Evolutionary conservation across 139 green algal species (phyloP).

Genomic region (Yamagishiella unicocca): DNA sequence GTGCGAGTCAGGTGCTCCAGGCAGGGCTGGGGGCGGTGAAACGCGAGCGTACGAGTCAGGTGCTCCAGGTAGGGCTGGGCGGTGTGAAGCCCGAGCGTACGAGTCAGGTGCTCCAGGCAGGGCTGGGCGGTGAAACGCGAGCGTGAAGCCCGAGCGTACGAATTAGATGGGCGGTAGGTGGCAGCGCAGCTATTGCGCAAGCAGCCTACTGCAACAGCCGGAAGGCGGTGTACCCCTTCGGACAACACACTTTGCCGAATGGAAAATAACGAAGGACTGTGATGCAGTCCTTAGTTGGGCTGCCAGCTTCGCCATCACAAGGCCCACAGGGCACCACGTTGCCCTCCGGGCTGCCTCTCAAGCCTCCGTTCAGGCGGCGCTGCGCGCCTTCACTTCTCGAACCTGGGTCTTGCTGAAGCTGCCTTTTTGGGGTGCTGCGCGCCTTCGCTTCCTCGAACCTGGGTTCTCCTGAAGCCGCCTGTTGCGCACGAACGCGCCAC

Average conservation of each 20-base stretch:
- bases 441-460: not conserved
- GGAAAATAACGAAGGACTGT: no score
- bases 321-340: not conserved
- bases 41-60: not conserved
- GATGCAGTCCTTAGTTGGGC: no score
- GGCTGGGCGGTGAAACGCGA: not conserved
- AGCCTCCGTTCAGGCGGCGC: no score
- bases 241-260: no score
- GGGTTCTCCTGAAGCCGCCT: not conserved
- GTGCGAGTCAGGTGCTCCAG: no score
- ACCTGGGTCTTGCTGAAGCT: not conserved
- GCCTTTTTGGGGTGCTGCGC: not conserved
- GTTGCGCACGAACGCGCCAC: not conserved
- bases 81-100: not conserved
- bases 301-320: no score
- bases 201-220: no score
- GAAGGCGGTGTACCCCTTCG: no score
- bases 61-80: not conserved
- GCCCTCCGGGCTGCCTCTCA: not conserved
- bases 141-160: no score
- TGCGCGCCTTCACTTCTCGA: not conserved
- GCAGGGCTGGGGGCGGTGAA: not conserved
- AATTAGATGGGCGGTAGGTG: no score
- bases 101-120: not conserved
- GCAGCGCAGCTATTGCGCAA: no score